Evolutionary conservation across 2,329 filamentous ascomycete species (phyloP).

Genomic region (Thelonectria olida): DNA sequence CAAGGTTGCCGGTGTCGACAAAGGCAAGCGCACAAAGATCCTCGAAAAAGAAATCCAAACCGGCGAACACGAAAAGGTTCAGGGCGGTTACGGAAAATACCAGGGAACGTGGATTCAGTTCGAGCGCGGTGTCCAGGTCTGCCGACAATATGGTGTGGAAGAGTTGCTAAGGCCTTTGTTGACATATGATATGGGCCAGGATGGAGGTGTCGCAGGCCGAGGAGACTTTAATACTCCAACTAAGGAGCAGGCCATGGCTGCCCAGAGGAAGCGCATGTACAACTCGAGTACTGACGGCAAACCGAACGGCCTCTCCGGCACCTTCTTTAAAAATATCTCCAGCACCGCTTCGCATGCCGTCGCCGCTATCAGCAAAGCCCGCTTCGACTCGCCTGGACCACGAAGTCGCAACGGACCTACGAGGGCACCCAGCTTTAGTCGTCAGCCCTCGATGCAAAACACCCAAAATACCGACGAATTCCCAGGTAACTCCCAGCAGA

Average conservation of each 20-base stretch:
- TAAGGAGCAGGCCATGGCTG: constrained; percentile 98
- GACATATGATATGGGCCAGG: constrained; percentile 82
- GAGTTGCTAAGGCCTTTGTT: constrained; percentile 78
- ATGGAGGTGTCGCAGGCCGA: constrained; percentile 75
- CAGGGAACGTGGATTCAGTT: constrained; percentile 99
- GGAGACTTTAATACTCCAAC: constrained; percentile 92
- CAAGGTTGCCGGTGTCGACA: constrained; percentile 96
- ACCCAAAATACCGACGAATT: constrained; percentile 65
- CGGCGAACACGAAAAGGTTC: constrained; percentile 97
- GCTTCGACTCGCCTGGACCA: constrained; percentile 87
- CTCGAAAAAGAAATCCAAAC: constrained; percentile 97
- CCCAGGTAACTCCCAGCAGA: constrained; percentile 84
- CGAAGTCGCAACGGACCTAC: constrained; percentile 71
- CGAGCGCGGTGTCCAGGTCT: constrained; percentile 90
- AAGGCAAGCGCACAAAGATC: constrained; percentile 97
- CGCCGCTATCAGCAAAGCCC: constrained; percentile 94
- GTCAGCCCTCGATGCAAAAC: constrained; percentile 77
- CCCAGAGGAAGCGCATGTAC: constrained; percentile 91
- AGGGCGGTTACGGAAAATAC: constrained; percentile 98
- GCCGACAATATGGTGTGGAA: constrained; percentile 81
- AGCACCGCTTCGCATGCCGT: constrained; percentile 92
- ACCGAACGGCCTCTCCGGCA: constrained; percentile 75
- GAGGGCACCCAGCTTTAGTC: constrained; percentile 74
- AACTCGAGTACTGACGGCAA: constrained; percentile 74
- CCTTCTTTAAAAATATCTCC: constrained; percentile 98